A percentile compares a stretch with the other conserved stretches of the same genome.
Conservation (phyloP, 306 rosid genomes). For the Sicyos baderoa region DNA sequence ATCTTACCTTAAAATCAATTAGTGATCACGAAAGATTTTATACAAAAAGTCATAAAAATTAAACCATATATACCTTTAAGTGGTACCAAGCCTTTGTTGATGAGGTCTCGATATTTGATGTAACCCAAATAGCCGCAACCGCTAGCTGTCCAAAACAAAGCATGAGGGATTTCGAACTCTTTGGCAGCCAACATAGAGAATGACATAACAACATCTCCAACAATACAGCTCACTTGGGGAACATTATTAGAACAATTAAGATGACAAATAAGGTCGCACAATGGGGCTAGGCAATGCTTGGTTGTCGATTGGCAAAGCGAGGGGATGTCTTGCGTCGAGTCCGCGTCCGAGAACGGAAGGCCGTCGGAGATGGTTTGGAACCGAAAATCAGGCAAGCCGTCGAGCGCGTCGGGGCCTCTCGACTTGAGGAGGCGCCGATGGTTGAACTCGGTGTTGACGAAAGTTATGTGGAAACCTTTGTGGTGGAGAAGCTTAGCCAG, state of each 20-base stretch:
- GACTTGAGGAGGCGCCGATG: slow-evolving; percentile 1
- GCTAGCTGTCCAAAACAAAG: slow-evolving; percentile 37
- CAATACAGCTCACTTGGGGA: slow-evolving; percentile 42
- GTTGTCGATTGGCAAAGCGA: slow-evolving; percentile 29
- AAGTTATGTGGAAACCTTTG: slow-evolving; percentile 5
- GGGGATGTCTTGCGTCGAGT: slow-evolving; percentile 39
- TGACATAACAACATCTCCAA: slow-evolving; percentile 35
- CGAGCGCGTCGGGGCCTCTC: not conserved
- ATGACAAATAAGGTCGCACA: slow-evolving; percentile 29
- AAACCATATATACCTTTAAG: slow-evolving; percentile 34
- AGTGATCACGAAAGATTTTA: too few species aligned
- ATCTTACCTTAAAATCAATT: too few species aligned
- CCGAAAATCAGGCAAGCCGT: not conserved
- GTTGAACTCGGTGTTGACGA: slow-evolving; percentile 12
- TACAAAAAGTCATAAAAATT: too few species aligned
- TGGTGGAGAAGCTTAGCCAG: slow-evolving; percentile 4
- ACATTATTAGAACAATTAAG: slow-evolving; percentile 19
- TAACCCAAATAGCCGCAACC: slow-evolving; percentile 49
- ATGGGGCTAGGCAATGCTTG: slow-evolving; percentile 30
- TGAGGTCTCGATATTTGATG: slow-evolving; percentile 17
- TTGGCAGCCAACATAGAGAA: slow-evolving; percentile 40
- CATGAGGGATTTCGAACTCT: slow-evolving; percentile 36
- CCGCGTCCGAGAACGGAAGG: slow-evolving; percentile 36
- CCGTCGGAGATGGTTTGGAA: slow-evolving; percentile 34
- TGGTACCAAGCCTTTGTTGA: slow-evolving; percentile 33